Evolutionary conservation across 2,329 filamentous ascomycete genomes (phyloP), one percentile per base, ranked within the genome.

Genomic region (Thermothelomyces thermophilus): DNA sequence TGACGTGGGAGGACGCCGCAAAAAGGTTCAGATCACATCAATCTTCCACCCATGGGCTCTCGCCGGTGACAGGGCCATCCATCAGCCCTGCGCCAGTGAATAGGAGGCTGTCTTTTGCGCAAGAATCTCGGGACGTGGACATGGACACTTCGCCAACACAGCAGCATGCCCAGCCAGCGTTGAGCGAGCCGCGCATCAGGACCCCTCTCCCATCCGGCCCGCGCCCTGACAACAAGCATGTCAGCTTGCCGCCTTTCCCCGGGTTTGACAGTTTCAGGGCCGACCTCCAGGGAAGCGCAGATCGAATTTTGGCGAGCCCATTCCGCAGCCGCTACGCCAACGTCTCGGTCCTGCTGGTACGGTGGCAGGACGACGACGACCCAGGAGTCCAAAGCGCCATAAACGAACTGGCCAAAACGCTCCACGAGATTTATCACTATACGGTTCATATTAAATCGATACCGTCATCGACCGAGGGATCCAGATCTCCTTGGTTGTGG

Each of bases 1-100:
- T 80, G 75, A 79, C 74, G 10, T 82, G 77, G 77, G 76, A 80
- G 61, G 76, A 80, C 54, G 74, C 77, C 14, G 69, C 75, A 41
- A 68, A 66, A 58, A 80, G 79, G 58, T 80, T 77, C 63, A 70
- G 73, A 50, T 72, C 74, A 35, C 70, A 74, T 49, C 79, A 76
- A 56, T 75, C 76, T 28, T 66, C 64, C 24, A 67, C 76, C 41
- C 74, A 73, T 51, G 75, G 78, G 20, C 72, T 77, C 39, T 68
- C 71, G 26, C 69, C 72, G 28, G 62, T 69, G 30, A 63, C 66
- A 43, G 72, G 67, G 50, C 67, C 70, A 30, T 71, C 70, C 14
- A 66, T 77, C 52, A 79, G 75, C 57, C 73, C 74, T 31, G 69
- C 70, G 16, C 66, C 70, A 10, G 58, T 67, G 35, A 63, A 64